phyloP scores from a whole-genome alignment of 495 filamentous ascomycete species.

The Talaromyces borbonicus region DNA sequence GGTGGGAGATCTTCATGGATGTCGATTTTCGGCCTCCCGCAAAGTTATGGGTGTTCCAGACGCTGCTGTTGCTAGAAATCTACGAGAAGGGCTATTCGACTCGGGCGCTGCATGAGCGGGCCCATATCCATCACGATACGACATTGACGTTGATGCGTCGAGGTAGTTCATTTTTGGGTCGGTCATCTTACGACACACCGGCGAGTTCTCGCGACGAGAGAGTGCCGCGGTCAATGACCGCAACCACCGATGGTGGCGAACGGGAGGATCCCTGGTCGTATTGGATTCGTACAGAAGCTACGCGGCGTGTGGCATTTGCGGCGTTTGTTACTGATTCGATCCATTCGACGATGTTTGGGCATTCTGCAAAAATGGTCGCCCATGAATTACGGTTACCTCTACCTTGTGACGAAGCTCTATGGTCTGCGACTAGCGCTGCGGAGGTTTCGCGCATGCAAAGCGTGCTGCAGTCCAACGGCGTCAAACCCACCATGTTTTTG shows the following conservation, averaged over 20 bases:
- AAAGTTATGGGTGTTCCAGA: conserved; percentile 96
- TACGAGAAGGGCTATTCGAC: conserved; percentile 98
- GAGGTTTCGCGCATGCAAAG: conserved; percentile 85
- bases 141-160: conserved; percentile 92
- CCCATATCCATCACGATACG: conserved; percentile 94
- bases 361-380: conserved; percentile 93
- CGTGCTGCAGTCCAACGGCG: conserved; percentile 69
- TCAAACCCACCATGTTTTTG: conserved; percentile 80
- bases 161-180: conserved; percentile 85
- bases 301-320: conserved; percentile 80
- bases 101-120: conserved; percentile 81
- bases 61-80: conserved; percentile 77
- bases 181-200: conserved; percentile 77
- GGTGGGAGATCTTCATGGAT: conserved; percentile 90
- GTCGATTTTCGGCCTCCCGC: conserved; percentile 86
- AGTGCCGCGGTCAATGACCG: conserved; percentile 35
- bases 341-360: conserved; percentile 97
- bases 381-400: conserved; percentile 89
- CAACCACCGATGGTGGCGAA: conserved; percentile 50
- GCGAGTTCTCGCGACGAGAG: conserved; percentile 65
- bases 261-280: conserved; percentile 91
- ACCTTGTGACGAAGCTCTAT: conserved; percentile 88
- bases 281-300: conserved; percentile 94
- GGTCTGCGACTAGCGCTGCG: conserved; percentile 81
- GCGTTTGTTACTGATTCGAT: conserved; percentile 94